Evolutionary conservation across 2,329 filamentous ascomycete genomes (phyloP).

Genomic region (Alternaria metachromatica): DNA sequence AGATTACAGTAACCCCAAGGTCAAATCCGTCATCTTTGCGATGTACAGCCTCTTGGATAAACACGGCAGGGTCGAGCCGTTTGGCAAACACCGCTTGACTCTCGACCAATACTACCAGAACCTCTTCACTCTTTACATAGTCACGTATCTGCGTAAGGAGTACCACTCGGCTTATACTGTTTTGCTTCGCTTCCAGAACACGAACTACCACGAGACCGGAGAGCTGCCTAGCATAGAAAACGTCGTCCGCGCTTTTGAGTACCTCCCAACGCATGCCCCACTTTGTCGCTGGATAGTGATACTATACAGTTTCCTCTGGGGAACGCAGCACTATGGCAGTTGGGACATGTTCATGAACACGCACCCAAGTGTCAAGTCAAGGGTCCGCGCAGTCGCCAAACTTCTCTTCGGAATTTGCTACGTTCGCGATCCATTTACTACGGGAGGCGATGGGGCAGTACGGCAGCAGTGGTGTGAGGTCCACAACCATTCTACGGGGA

Average conservation of each 20-base stretch:
- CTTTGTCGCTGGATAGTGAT: constrained; percentile 27
- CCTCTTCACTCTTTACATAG: constrained; percentile 22
- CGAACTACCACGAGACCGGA: constrained; percentile 8
- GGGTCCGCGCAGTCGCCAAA: constrained; percentile 7
- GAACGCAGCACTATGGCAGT: constrained; percentile 1
- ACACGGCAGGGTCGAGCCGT: not conserved
- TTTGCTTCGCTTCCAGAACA: constrained; percentile 21
- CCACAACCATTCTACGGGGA: constrained; percentile 12
- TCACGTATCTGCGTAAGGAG: constrained; percentile 3
- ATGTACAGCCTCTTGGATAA: constrained; percentile 7
- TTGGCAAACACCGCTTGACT: not conserved
- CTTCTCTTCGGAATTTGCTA: constrained; percentile 16
- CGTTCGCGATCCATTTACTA: constrained; percentile 9
- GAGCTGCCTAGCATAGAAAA: not conserved
- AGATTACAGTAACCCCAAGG: not conserved
- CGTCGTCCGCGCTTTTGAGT: constrained; percentile 10
- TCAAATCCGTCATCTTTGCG: not conserved
- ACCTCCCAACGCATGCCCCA: constrained; percentile 9
- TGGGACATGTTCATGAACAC: constrained; percentile 9
- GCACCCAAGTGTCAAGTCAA: not conserved
- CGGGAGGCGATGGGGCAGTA: constrained; percentile 12
- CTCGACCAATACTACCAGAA: constrained; percentile 22
- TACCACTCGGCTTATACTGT: constrained; percentile 11
- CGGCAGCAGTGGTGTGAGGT: constrained; percentile 17
- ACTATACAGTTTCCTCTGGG: constrained; percentile 20